phyloP scores from a whole-genome alignment of 2,329 filamentous ascomycete species.

The Colletotrichum sidae region DNA sequence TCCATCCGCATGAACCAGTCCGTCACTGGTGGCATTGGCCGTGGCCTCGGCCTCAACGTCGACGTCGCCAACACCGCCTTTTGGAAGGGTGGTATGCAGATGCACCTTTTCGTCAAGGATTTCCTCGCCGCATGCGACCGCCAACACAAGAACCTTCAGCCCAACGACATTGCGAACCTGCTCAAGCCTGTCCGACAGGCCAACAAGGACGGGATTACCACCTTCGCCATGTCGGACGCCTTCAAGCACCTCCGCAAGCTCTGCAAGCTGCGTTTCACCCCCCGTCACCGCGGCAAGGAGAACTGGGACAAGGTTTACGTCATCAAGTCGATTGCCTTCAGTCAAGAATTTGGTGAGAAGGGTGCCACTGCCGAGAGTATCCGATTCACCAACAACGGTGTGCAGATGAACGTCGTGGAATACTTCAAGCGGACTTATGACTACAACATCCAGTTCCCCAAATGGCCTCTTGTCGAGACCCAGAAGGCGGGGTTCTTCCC shows the following conservation, averaged over 20 bases:
- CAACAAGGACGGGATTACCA: slow-evolving; percentile 38
- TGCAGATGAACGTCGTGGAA: slow-evolving; percentile 59
- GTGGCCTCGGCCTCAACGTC: slow-evolving; percentile 83
- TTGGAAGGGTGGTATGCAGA: slow-evolving; percentile 67
- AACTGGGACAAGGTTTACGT: slow-evolving; percentile 62
- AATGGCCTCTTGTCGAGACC: slow-evolving; percentile 69
- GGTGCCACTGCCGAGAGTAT: slow-evolving; percentile 64
- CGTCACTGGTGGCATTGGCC: slow-evolving; percentile 55
- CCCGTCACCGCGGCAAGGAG: slow-evolving; percentile 64
- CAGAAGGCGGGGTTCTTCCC: slow-evolving; percentile 67
- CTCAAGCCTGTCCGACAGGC: slow-evolving; percentile 50
- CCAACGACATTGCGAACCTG: slow-evolving; percentile 42
- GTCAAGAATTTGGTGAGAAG: slow-evolving; percentile 53
- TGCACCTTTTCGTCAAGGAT: slow-evolving; percentile 38
- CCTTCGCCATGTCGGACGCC: slow-evolving; percentile 57
- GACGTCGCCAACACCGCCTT: slow-evolving; percentile 95
- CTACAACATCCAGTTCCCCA: slow-evolving; percentile 56
- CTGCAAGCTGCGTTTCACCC: slow-evolving; percentile 65
- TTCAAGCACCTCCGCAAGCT: slow-evolving; percentile 68
- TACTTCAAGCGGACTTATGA: slow-evolving; percentile 70
- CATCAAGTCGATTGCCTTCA: slow-evolving; percentile 63
- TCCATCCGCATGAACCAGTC: slow-evolving; percentile 80
- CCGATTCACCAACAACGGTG: slow-evolving; percentile 59
- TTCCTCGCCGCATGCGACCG: slow-evolving; percentile 48
- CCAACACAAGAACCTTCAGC: slow-evolving; percentile 43